Base-by-base conservation (phyloP, 805 yeast species). In the Gaillardinia entomophila region DNA sequence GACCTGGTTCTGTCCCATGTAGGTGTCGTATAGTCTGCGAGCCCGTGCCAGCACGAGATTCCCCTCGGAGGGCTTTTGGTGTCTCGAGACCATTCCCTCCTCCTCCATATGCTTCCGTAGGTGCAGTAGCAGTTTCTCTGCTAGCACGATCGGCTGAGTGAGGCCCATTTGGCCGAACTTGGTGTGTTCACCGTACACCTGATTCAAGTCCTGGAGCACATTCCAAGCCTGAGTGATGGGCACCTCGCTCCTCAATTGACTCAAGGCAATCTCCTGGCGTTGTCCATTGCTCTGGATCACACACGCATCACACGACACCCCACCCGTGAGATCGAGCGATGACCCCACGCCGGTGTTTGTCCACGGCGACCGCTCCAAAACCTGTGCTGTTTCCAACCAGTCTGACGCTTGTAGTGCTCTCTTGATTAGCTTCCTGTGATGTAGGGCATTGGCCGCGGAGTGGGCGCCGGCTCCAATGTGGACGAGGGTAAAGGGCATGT, bases 381-480 rank as follows among this genome's bases (percentile, higher is more conserved):
- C 31, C 13, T 36, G 31, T 22, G 57, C 36, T 2, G 52, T 4
- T 41, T 8, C 5, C 53, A 29, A 2, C 32, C 25, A 7, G 25
- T n/a, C 3, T 26, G 29, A 20, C 16, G 26, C 6, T 8, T 5
- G 31, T 4, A 64, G 38, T 3, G 67, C 57, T n/a, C 35, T 27
- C 20, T 38, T 42, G 8, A 68, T 39, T 8, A 68, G 47, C 6
- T 33, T 34, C 35, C 42, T 57, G 40, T 60, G 65, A n/a, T 37
- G 31, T 2, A 24, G 18, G 5, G 34, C 38, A 16, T 45, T 44
- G 4, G 29, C 27, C 3, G 18, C 24, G 5, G 57, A 47, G 42
- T 73, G 77, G 22, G 46, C 54, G 1, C 79, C 79, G 3, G 79
- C 79, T 1, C 79, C 79, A 16, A 71, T 48, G 45, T 74, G 79